Evolutionary conservation across 169 alveolate genomes (phyloP), one percentile per base, ranked within the genome.

Genomic region (Condylostoma magnum): DNA sequence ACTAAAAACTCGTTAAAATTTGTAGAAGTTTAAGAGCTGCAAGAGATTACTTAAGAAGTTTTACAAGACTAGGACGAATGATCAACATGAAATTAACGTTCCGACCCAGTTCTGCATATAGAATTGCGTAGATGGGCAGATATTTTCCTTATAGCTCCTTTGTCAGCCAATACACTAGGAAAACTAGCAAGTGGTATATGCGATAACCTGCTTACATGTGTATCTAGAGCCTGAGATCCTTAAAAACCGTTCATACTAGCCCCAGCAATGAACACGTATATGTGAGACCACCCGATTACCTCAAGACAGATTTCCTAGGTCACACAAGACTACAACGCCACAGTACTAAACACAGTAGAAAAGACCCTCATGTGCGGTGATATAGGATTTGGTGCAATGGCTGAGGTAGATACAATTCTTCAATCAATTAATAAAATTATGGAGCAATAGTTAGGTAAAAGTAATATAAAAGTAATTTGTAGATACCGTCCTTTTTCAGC

Each of bases 191-290:
- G 82, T 55, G 99, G 99, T 4, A 74, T 93, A 30, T 95, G 98
- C 78, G 98, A 96, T 79, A 96, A 94, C 51, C 71, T 97, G 30
- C 82, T 96, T 78, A 96, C 98, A 15, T 89, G 93, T 72, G 86
- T 95, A 12, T 93, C 94, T 6, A 84, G 99, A 56, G 95, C 97
- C 27, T 95, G 98, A 98, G 95, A 91, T 69, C 81, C 91, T 69
- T 37, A 50, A 37, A 92, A 94, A 71, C 96, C 96, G 8, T 46
- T 88, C 38, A 53, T 93, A 34, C 96, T 94, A 4, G 96, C 94
- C 36, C 99, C 99, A 6, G 96, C 98, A 12, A 97, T 97, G 99
- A 97, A 97, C 75, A 92, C 97, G 3, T 57, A 75, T 28, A 97
- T 97, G 99, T 96, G 86, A 82, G 87, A 86, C 28, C 93, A 94